phyloP scores from a whole-genome alignment of 768 basidiomycete species.

The Lenzites betulinus region DNA sequence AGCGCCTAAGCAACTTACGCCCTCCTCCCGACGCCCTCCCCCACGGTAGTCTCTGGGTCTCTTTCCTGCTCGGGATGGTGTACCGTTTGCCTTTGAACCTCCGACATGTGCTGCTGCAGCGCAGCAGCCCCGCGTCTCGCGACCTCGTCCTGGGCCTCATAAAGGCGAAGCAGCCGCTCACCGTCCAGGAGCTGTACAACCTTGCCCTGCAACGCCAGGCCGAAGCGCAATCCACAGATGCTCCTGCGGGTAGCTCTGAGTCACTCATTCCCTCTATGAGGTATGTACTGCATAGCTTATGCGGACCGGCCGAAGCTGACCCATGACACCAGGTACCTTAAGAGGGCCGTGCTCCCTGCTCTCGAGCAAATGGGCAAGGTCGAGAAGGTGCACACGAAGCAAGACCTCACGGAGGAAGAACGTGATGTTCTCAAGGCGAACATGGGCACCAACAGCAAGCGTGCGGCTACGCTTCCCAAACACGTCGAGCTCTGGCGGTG shows the following conservation, averaged over 20 bases:
- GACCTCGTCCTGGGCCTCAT: slow-evolving; percentile 29
- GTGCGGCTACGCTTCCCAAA: slow-evolving; percentile 23
- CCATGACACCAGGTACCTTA: slow-evolving; percentile 49
- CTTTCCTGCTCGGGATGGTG: background rate
- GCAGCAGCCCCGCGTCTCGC: slow-evolving; percentile 24
- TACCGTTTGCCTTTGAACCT: background rate
- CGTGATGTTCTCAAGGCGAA: slow-evolving; percentile 22
- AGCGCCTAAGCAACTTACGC: background rate
- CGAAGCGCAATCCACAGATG: background rate
- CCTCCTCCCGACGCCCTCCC: background rate
- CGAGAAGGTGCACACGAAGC: slow-evolving; percentile 41
- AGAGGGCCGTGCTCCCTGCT: slow-evolving; percentile 50
- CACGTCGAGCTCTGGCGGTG: slow-evolving; percentile 46
- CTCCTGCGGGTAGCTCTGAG: slow-evolving; percentile 29
- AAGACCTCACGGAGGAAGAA: slow-evolving; percentile 32
- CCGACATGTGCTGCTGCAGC: background rate
- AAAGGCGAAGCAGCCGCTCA: slow-evolving; percentile 25
- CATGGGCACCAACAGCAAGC: slow-evolving; percentile 28
- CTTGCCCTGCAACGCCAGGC: slow-evolving; percentile 26
- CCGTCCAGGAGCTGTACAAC: slow-evolving; percentile 32
- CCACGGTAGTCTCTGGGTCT: background rate
- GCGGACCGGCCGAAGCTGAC: background rate
- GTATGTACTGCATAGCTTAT: slow-evolving; percentile 33
- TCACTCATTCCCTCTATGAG: slow-evolving; percentile 57
- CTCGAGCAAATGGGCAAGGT: slow-evolving; percentile 46